Evolutionary conservation across 2,329 filamentous ascomycete genomes (phyloP).

Genomic region (Diaporthe citri): DNA sequence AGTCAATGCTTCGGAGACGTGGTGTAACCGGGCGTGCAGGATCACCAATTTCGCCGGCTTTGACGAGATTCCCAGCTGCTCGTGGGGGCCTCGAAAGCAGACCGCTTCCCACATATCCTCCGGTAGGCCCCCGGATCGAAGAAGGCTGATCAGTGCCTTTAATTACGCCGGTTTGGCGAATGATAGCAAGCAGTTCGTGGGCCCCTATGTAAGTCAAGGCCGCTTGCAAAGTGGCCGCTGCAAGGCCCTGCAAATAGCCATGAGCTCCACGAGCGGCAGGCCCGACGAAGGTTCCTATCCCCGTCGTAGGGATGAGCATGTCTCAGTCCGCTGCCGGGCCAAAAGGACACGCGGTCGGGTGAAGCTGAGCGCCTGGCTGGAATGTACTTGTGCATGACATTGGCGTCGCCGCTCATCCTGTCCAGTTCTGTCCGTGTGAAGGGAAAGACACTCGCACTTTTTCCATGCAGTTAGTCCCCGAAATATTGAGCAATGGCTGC

Average conservation of each 20-base stretch:
- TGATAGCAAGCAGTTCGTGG: constrained; percentile 21
- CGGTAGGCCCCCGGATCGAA: constrained; percentile 2
- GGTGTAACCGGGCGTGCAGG: constrained; percentile 22
- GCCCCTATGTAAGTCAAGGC: constrained; percentile 22
- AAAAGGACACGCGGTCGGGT: constrained; percentile 17
- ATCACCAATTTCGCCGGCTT: constrained; percentile 16
- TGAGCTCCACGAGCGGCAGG: constrained; percentile 22
- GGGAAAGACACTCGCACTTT: constrained; percentile 28
- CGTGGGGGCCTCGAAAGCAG: constrained; percentile 27
- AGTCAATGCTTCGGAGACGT: constrained; percentile 30
- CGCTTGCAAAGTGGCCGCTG: constrained; percentile 1
- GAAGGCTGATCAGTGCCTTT: constrained; percentile 27
- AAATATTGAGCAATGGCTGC: constrained; percentile 30
- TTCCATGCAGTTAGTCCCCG: constrained; percentile 29
- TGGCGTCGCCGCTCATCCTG: constrained; percentile 24
- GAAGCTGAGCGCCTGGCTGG: constrained; percentile 21
- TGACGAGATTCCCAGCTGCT: constrained; percentile 6
- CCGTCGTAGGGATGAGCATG: constrained; percentile 22
- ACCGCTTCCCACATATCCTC: constrained; percentile 28
- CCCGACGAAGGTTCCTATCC: constrained; percentile 13
- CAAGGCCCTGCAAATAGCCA: constrained; percentile 12
- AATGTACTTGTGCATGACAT: constrained; percentile 25
- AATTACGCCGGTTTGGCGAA: constrained; percentile 27
- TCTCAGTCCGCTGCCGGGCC: constrained; percentile 25
- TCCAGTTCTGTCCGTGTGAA: constrained; percentile 24